phyloP scores from a whole-genome alignment of 2,329 filamentous ascomycete genomes.

The Colletotrichum tofieldiae region DNA sequence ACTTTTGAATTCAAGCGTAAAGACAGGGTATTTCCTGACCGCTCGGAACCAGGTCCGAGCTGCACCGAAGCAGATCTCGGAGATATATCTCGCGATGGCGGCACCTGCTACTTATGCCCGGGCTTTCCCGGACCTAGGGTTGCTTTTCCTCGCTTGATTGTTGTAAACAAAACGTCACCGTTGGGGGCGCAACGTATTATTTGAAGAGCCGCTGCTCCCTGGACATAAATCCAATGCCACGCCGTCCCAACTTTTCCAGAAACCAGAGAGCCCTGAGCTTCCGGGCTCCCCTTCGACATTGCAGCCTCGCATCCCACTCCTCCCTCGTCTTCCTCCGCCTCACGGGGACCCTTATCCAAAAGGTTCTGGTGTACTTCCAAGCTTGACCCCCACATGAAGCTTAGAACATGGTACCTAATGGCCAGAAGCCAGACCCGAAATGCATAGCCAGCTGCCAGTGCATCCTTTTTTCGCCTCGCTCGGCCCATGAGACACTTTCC shows the following conservation, averaged over 20 bases:
- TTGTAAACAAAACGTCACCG: not conserved
- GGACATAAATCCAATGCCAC: not conserved
- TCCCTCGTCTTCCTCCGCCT: not conserved
- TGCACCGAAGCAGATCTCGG: slow-evolving; percentile 16
- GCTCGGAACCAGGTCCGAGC: slow-evolving; percentile 11
- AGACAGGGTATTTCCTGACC: too few species aligned
- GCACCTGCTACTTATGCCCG: not conserved
- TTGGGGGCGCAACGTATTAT: not conserved
- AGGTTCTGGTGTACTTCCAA: not conserved
- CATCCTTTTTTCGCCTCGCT: slow-evolving; percentile 17
- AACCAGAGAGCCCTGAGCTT: not conserved
- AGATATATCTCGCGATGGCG: slow-evolving; percentile 12
- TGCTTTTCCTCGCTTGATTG: not conserved
- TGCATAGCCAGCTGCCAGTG: not conserved
- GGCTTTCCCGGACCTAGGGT: not conserved
- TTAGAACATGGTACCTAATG: not conserved
- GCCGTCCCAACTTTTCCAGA: not conserved
- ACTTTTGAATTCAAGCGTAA: slow-evolving; percentile 31
- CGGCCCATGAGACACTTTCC: slow-evolving; percentile 22
- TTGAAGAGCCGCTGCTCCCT: slow-evolving; percentile 21
- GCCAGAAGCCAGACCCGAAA: not conserved
- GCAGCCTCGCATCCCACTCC: not conserved
- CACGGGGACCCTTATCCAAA: not conserved
- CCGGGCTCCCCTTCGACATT: not conserved
- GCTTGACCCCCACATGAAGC: slow-evolving; percentile 17